Evolutionary conservation across 1,139 yeast species (phyloP).

Genomic region (Yamadazyma sp.): DNA sequence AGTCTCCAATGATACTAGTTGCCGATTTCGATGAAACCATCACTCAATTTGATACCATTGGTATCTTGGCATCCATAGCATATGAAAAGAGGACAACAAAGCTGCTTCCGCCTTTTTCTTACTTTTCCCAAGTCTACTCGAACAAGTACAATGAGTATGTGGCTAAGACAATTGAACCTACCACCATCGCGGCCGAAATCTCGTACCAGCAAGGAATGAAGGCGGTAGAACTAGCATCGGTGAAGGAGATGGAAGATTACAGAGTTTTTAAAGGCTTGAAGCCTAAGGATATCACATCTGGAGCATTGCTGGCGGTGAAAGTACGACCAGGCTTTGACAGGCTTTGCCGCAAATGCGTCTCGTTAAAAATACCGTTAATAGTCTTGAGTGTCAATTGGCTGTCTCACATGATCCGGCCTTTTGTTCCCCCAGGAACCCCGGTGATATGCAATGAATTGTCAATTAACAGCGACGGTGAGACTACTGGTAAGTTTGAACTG

Average conservation of each 20-base stretch:
- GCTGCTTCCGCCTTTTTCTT: slow-evolving; percentile 36
- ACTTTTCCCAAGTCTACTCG: slow-evolving; percentile 48
- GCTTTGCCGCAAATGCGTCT: slow-evolving; percentile 27
- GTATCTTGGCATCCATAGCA: slow-evolving; percentile 51
- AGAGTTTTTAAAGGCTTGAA: slow-evolving; percentile 48
- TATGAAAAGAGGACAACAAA: slow-evolving; percentile 34
- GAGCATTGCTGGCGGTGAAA: slow-evolving; percentile 35
- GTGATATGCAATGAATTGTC: slow-evolving; percentile 51
- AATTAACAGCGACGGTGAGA: slow-evolving; percentile 28
- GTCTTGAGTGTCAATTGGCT: slow-evolving; percentile 72
- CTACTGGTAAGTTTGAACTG: slow-evolving; percentile 40
- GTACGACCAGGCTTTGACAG: slow-evolving; percentile 46
- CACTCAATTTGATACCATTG: slow-evolving; percentile 58
- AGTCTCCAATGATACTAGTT: slow-evolving; percentile 22
- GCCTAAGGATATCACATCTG: slow-evolving; percentile 25
- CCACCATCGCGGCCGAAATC: slow-evolving; percentile 31
- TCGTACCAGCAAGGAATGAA: slow-evolving; percentile 46
- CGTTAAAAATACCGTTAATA: slow-evolving; percentile 33
- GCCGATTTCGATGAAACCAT: slow-evolving; percentile 77
- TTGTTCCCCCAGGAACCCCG: not conserved
- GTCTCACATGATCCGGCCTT: slow-evolving; percentile 38
- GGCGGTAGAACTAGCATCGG: slow-evolving; percentile 52
- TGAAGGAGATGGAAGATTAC: slow-evolving; percentile 40
- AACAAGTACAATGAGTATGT: slow-evolving; percentile 30
- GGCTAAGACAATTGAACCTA: slow-evolving; percentile 20